Conservation (phyloP, 176 grass and related monocot genomes). For the Aegilops sharonensis region DNA sequence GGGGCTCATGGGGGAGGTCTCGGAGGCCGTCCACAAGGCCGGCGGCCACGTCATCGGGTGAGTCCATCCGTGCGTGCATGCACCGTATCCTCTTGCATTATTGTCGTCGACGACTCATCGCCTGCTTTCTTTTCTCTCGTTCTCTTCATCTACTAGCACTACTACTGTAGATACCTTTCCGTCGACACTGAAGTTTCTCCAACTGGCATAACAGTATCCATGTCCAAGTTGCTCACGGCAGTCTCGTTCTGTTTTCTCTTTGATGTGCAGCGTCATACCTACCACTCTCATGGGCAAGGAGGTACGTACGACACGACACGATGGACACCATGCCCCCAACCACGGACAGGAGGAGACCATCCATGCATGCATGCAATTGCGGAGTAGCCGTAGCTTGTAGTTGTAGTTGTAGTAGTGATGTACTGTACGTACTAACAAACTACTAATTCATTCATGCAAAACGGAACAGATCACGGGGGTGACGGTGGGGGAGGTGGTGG, state of each 20-base stretch:
- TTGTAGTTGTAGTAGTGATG: too few species aligned
- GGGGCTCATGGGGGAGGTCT: slow-evolving; percentile 93
- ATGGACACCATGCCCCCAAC: neutral
- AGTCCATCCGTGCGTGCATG: neutral
- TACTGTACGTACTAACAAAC: too few species aligned
- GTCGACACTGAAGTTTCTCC: neutral
- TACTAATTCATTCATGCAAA: too few species aligned
- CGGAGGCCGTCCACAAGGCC: slow-evolving; percentile 80
- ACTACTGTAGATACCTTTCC: neutral
- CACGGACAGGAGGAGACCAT: neutral
- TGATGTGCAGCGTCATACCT: slow-evolving; percentile 58
- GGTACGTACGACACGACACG: slow-evolving; percentile 22
- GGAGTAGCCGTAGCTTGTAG: too few species aligned
- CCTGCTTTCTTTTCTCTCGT: too few species aligned
- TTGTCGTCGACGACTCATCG: neutral
- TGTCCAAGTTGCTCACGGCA: neutral
- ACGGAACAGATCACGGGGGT: slow-evolving; percentile 64
- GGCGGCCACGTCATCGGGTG: slow-evolving; percentile 93
- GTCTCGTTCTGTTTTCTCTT: neutral
- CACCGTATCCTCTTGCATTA: neutral
- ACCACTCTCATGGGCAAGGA: slow-evolving; percentile 86
- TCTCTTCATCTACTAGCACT: too few species aligned
- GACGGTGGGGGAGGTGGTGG: slow-evolving; percentile 81
- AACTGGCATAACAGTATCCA: neutral
- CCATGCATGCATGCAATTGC: too few species aligned